These are phyloP conservation scores for Theileria annulata DNA, from an alignment of 169 alveolate genomes.

Conservation along the genomic window DNA sequence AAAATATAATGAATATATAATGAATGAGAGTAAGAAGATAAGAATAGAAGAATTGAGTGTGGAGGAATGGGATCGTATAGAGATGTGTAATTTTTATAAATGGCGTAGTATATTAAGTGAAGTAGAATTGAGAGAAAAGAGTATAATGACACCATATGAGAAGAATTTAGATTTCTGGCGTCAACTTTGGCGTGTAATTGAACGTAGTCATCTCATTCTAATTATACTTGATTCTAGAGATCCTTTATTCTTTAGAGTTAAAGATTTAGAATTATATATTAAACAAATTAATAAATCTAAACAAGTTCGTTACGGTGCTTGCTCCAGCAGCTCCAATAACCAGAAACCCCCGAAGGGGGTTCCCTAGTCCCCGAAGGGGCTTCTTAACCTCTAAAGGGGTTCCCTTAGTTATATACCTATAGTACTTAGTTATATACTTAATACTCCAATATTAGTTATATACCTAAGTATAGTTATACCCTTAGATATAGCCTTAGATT, in stretches of 20 bases:
- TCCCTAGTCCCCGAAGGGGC: too few species aligned
- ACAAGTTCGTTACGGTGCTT: too few species aligned
- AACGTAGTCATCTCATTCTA: constrained; percentile 90
- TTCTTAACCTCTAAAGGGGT: too few species aligned
- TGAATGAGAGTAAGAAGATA: constrained; percentile 16
- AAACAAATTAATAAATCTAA: constrained; percentile 88
- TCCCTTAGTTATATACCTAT: too few species aligned
- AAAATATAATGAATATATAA: constrained; percentile 43
- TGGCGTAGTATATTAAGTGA: constrained; percentile 74
- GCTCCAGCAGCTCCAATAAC: too few species aligned
- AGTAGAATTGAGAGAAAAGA: constrained; percentile 89
- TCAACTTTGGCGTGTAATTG: constrained; percentile 98
- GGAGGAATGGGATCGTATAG: constrained; percentile 66
- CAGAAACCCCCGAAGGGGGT: too few species aligned
- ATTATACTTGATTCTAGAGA: constrained; percentile 97
- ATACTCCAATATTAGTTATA: too few species aligned
- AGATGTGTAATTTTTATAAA: constrained; percentile 64
- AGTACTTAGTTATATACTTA: too few species aligned
- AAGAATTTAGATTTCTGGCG: constrained; percentile 98
- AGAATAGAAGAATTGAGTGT: constrained; percentile 49
- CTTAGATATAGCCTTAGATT: too few species aligned
- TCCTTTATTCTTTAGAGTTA: constrained; percentile 91
- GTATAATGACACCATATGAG: constrained; percentile 96
- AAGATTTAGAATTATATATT: constrained; percentile 87
- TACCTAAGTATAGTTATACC: too few species aligned